Evolutionary conservation across 805 yeast species (phyloP), one percentile per base, ranked within the genome.

Genomic region (Myxozyma melibiosi): DNA sequence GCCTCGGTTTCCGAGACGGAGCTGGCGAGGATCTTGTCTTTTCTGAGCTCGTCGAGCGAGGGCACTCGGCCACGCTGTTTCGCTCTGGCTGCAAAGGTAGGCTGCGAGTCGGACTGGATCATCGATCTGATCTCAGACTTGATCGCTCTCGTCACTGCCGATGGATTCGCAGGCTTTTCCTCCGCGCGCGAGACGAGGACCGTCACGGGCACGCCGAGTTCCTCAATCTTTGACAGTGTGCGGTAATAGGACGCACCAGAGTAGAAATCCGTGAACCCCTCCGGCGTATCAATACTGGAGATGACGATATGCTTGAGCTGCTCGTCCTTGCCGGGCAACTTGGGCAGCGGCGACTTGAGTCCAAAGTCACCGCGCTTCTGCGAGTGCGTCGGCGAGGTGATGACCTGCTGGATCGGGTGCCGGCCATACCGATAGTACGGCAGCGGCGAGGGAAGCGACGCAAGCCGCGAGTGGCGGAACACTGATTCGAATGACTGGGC

Each of bases 361-460:
- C 66, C 66, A 54, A 41, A 64, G 48, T 64, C 66, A 14, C 55
- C 55, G 16, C 61, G 46, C 13, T 24, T 31, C 13, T 13, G 43
- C 11, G 66, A 34, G 16, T 46, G 48, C 39, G 59, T 39, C 4
- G 55, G 64, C 14, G 65, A 18, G 33, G 48, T 39, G 39, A 64
- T 40, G 41, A 63, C 56, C 48, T 67, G 69, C 54, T 53, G 56
- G 31, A 44, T 55, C 45, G 53, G 71, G 64, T 41, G 72, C 22
- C 39, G 48, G 22, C 27, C 28, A 13, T 40, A n/a, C 14, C 34
- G 31, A 24, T 25, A 34, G 16, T 18, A 7, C 30, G 38, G 41
- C 37, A 55, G 40, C 25, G 47, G 42, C 41, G 27, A 18, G 18
- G 63, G 60, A 20, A 58, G 14, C 3, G 54, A 6, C 9, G 20